Percentiles rank a stretch among this genome's conserved stretches.
Evolutionary conservation across 1,284 basidiomycete genomes (phyloP).

Genomic region (Kalmanozyma brasiliensis): DNA sequence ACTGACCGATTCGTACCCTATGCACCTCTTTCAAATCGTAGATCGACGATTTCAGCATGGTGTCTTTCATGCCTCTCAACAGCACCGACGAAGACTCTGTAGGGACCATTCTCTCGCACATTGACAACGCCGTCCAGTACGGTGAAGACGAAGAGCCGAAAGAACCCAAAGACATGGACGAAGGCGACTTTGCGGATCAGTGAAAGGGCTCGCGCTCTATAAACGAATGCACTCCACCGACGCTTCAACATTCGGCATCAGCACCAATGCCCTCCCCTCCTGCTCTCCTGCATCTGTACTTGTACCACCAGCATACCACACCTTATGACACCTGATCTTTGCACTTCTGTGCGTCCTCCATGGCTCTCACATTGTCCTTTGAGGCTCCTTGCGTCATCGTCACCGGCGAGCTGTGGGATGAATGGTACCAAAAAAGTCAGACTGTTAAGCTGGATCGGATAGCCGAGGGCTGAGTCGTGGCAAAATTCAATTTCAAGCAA

Average conservation of each 20-base stretch:
- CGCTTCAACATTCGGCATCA: too few relatives aligned
- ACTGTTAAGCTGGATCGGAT: background rate
- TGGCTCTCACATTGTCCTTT: too few relatives aligned
- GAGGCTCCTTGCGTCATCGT: too few relatives aligned
- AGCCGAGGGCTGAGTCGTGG: slow-evolving; percentile 11
- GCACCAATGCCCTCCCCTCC: background rate
- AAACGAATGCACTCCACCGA: background rate
- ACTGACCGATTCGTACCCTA: too few relatives aligned
- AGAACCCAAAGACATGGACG: slow-evolving; percentile 67
- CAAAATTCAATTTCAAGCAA: background rate
- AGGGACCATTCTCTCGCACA: slow-evolving; percentile 88
- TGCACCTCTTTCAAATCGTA: too few relatives aligned
- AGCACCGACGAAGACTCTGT: slow-evolving; percentile 89
- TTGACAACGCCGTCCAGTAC: slow-evolving; percentile 95
- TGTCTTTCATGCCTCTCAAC: slow-evolving; percentile 95
- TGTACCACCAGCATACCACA: slow-evolving; percentile 11
- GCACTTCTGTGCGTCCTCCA: background rate
- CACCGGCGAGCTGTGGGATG: too few relatives aligned
- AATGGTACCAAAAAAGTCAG: background rate
- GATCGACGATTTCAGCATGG: slow-evolving; percentile 98
- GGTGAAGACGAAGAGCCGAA: slow-evolving; percentile 67
- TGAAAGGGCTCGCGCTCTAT: too few relatives aligned
- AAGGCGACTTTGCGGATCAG: slow-evolving; percentile 49
- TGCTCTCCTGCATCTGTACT: slow-evolving; percentile 16
- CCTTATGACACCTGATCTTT: background rate